A percentile compares a stretch with the other conserved stretches of the same genome.
phyloP scores from a whole-genome alignment of 495 filamentous ascomycete genomes.

The Arthonia radiata region DNA sequence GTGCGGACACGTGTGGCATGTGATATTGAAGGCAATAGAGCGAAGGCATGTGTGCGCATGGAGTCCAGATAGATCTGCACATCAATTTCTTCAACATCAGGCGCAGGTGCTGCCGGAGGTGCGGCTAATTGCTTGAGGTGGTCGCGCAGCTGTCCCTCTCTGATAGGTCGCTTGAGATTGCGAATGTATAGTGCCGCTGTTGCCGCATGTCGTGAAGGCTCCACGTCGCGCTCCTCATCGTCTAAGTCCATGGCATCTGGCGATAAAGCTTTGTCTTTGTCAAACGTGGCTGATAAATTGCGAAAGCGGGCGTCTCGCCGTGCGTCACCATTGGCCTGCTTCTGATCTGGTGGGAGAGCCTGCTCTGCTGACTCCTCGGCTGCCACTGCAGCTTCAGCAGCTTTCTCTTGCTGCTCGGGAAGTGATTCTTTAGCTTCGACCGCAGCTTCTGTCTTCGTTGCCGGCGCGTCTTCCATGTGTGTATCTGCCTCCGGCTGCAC shows the following conservation, averaged over 20 bases:
- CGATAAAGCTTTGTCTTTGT: too few species aligned
- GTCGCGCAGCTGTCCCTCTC: conserved; percentile 30
- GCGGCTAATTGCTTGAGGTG: conserved; percentile 46
- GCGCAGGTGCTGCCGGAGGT: conserved; percentile 21
- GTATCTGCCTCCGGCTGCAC: conserved; percentile 4
- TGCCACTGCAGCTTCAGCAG: conserved; percentile 1
- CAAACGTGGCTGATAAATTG: conserved; percentile 1
- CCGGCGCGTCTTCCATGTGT: conserved; percentile 4
- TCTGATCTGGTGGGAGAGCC: conserved; percentile 1
- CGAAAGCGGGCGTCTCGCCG: too few species aligned
- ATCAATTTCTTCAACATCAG: conserved; percentile 21
- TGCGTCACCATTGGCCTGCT: too few species aligned
- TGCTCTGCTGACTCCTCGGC: background rate
- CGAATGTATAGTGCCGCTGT: conserved; percentile 77
- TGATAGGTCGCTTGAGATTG: conserved; percentile 72
- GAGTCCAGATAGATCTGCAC: conserved; percentile 49
- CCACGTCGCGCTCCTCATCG: conserved; percentile 22
- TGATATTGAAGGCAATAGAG: conserved; percentile 35
- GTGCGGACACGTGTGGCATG: conserved; percentile 60
- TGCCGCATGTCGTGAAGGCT: conserved; percentile 55
- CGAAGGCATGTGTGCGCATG: conserved; percentile 74
- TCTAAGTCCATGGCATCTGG: too few species aligned
- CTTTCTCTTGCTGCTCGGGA: conserved; percentile 1
- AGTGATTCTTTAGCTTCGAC: background rate
- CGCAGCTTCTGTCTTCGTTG: conserved; percentile 1